Evolutionary conservation across 2,329 filamentous ascomycete species (phyloP).

Genomic region (Trichoderma sp.): DNA sequence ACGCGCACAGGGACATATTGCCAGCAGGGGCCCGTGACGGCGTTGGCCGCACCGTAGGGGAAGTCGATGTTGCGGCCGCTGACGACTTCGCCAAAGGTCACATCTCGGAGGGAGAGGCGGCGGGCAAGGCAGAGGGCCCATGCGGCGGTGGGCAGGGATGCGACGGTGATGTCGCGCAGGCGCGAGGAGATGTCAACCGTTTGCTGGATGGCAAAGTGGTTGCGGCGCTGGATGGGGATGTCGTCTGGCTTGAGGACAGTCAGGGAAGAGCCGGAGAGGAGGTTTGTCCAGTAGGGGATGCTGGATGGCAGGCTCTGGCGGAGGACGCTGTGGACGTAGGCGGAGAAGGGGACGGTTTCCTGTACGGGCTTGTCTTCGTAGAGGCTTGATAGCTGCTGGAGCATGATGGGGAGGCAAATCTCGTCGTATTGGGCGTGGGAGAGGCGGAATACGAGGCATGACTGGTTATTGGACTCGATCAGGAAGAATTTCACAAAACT

Average conservation of each 20-base stretch:
- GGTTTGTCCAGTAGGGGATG: conserved; percentile 61
- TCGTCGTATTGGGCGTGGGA: conserved; percentile 72
- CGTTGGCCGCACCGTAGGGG: conserved; percentile 48
- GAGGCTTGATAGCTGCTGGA: conserved; percentile 60
- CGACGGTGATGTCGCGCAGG: conserved; percentile 59
- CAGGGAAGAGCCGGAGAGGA: conserved; percentile 59
- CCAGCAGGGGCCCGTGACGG: conserved; percentile 65
- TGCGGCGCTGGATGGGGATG: conserved; percentile 39
- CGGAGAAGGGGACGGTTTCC: conserved; percentile 47
- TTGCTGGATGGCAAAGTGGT: conserved; percentile 46
- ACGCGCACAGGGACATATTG: conserved; percentile 68
- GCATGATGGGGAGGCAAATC: conserved; percentile 63
- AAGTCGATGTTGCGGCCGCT: conserved; percentile 63
- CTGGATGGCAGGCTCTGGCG: conserved; percentile 48
- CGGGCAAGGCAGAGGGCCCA: conserved; percentile 65
- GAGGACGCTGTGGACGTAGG: conserved; percentile 48
- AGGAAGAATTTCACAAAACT: conserved; percentile 63
- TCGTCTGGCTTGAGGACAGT: conserved; percentile 43
- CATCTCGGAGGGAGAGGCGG: conserved; percentile 53
- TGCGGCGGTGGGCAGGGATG: conserved; percentile 66
- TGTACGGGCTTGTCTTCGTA: conserved; percentile 35
- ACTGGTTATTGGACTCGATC: conserved; percentile 37
- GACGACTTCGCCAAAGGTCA: conserved; percentile 67
- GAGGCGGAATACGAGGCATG: conserved; percentile 59
- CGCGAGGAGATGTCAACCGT: conserved; percentile 51